Evolutionary conservation across 306 rosid genomes (phyloP).

Genomic region (Pachyrhizus erosus): DNA sequence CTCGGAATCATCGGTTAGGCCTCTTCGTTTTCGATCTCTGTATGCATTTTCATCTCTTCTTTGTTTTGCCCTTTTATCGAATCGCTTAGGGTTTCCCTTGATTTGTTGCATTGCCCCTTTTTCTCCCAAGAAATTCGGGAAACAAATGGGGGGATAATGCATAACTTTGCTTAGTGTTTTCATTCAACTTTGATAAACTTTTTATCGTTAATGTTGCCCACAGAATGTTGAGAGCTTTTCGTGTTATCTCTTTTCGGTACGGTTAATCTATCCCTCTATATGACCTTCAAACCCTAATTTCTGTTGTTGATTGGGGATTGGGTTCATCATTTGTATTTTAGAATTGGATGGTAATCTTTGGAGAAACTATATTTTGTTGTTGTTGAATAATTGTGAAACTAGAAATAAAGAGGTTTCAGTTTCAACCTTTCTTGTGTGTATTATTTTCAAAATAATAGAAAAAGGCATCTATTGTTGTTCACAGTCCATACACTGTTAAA

Average conservation of each 20-base stretch:
- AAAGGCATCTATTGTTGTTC: background rate
- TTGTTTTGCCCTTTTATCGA: background rate
- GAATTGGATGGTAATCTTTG: background rate
- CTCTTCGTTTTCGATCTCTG: background rate
- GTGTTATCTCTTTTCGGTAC: background rate
- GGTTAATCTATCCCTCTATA: background rate
- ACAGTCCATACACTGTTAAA: background rate
- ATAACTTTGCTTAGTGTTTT: background rate
- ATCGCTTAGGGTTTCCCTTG: conserved; percentile 37
- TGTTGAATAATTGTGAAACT: background rate
- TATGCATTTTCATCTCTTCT: background rate
- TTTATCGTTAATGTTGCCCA: background rate
- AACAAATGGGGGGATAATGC: too few relatives aligned
- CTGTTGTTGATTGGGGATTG: background rate
- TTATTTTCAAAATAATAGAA: background rate
- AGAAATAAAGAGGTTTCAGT: background rate
- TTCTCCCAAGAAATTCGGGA: background rate
- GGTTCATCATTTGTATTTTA: background rate
- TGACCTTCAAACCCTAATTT: background rate
- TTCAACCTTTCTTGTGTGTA: too few relatives aligned
- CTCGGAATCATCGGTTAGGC: conserved; percentile 2
- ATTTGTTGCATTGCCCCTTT: background rate
- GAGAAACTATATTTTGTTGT: background rate
- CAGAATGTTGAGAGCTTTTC: background rate
- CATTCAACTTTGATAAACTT: background rate